Evolutionary conservation across 306 rosid genomes (phyloP), one percentile per base, ranked within the genome.

Genomic region (Prunus mongolica): DNA sequence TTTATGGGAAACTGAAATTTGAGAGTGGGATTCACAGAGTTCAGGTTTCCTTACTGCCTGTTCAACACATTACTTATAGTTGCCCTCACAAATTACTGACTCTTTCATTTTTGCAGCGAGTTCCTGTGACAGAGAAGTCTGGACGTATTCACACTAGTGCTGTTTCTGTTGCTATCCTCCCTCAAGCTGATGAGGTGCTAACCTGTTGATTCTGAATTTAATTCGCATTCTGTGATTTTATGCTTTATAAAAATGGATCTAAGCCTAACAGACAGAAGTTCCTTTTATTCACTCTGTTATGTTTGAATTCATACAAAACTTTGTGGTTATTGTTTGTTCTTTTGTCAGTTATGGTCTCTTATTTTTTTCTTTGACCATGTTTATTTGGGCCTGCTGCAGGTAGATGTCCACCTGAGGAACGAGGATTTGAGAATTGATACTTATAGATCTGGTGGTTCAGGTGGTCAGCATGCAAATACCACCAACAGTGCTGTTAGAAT

Each of bases 101-200:
- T 28, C 12, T 69, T 38, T 65, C 78, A 65, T 74, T 76, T 72
- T 77, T 51, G 74, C 86, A 93, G 98, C 86, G 97, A 70, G 93
- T 91, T 81, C 98, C 97, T 52, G 91, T 91, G 71, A 93, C 98
- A 52, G 98, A 93, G 83, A 93, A 91, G 82, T 79, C 81, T 47
- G 98, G 97, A 75, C 98, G 98, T 16, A 85, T 93, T 79, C 97
- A 91, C 83, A 93, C 98, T 51, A 93, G 98, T 86, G 97, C 98
- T 75, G 83, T 93, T 75, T 91, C 98, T 83, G 97, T 93, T 65
- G 98, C 98, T 69, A 91, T 90, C 78, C 98, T 93, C 75, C 96
- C 98, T 75, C 96, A 93, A 80, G 98, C 97, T 68, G 96, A 93
- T 84, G 93, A 87, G 90, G 97, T 93, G 66, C 76, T 68, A 76